Evolutionary conservation across 2,329 filamentous ascomycete genomes (phyloP), one percentile per base, ranked within the genome.

Genomic region (Daldinia sp.): DNA sequence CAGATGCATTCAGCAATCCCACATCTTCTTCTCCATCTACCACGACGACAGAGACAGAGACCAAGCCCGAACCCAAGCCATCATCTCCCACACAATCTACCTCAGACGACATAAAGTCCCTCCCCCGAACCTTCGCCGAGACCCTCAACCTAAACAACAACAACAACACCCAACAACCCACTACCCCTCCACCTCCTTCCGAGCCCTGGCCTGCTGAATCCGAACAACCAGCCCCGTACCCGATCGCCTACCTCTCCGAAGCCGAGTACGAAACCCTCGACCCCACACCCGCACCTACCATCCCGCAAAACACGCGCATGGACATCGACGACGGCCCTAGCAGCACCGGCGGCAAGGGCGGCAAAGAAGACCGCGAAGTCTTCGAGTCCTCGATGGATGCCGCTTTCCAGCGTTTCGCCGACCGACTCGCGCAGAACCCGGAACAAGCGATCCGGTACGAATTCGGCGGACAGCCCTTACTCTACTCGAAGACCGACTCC

Each of bases 221-320:
- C 1, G 81, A 85, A 0, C 90, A 92, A 72, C 92, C 93, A 0
- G 68, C 84, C 1, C 84, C 93, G 0, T 98, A 94, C 80, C 91
- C 93, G 0, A 82, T 87, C 33, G 92, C 91, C 77, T 93, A 93
- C 82, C 89, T 95, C 50, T 85, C 91, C 57, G 96, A 98, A 74
- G 95, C 95, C 58, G 95, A 97, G 76, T 97, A 93, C 81, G 96
- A 99, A 80, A 92, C 92, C 3, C 87, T 98, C 28, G 93, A 93
- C 69, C 89, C 72, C 74, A 83, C 77, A 2, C 86, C 87, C 0
- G 80, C 39, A 7, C 39, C 81, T 33, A 85, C 86, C 48, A 85
- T 83, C 67, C 78, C 82, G 41, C 82, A 82, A 13, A 83, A 87
- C 63, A 81, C 84, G 13, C 81, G 82, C 9, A 84, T 87, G 75